Evolutionary conservation across 176 grass and related monocot species (phyloP), one percentile per base, ranked within the genome.

Genomic region (Carex littledalei): DNA sequence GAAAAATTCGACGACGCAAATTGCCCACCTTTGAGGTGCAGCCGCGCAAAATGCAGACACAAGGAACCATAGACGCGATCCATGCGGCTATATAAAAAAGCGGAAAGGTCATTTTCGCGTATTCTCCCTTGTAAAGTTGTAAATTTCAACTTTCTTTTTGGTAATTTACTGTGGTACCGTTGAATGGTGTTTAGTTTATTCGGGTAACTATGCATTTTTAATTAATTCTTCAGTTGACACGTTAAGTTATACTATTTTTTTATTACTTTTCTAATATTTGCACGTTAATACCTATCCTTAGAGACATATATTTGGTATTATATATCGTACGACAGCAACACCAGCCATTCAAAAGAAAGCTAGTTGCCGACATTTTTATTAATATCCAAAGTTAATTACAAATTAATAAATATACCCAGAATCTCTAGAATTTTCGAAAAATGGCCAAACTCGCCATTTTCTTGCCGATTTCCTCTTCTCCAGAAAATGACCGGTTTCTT

Each of bases 11-110:
- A 18, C 24, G 61, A 26, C 32, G 14, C 63, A 68, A 83, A 67
- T 83, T 83, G 53, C 62, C 39, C 55, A 83, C 80, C 37, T 83
- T 64, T 83, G 56, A 83, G 80, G 80, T 83, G 59, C 59, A 62
- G 32, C 80, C 80, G 80, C 41, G 61, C 45, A 67, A 83, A 65
- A 49, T 83, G 16, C 59, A 83, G 45, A 83, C 56, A 83, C 37
- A 32, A 82, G n/a, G 4, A 61, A 80, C 14, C 47, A 79, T 12
- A 26, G 31, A 34, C 13, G 1, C 26, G 31, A 22, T 16, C 26
- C 15, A n/a, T 53, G 76, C 22, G 18, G 57, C 61, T 76, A 65
- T 83, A 83, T 83, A 83, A 47, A 83, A 62, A 67, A 1, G 39
- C 61, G 4, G 57, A 67, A n/a, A 9, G 37, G 17, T 68, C 11